Conservation (phyloP, 805 yeast genomes). For the Lachancea kluyveri region DNA sequence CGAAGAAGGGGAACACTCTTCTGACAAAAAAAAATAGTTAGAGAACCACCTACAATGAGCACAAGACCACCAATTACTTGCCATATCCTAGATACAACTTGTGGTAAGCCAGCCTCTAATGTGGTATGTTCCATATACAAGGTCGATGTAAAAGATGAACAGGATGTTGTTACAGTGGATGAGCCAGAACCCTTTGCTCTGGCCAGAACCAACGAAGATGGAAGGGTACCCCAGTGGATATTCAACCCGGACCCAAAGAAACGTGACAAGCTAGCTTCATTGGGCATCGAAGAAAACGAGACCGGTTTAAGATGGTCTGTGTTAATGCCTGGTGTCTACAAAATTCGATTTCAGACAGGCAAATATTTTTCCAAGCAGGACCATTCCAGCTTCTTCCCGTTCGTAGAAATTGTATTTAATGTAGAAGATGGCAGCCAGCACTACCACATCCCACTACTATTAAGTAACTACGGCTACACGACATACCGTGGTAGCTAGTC, state of each 20-base stretch:
- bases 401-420: conserved; percentile 71
- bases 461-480: conserved; percentile 82
- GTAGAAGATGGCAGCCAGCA: conserved; percentile 65
- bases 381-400: conserved; percentile 72
- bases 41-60: conserved; percentile 1
- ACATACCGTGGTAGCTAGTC: conserved; percentile 81
- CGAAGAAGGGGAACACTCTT: not conserved
- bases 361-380: conserved; percentile 44
- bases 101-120: conserved; percentile 75
- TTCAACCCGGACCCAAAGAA: conserved; percentile 33
- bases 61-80: conserved; percentile 63
- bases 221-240: conserved; percentile 69
- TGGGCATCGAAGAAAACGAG: conserved; percentile 29
- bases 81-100: conserved; percentile 79
- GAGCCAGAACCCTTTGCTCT: conserved; percentile 50
- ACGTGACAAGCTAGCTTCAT: conserved; percentile 10
- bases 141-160: conserved; percentile 18
- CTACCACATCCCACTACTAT: conserved; percentile 81
- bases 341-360: conserved; percentile 70
- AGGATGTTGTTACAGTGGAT: conserved; percentile 23
- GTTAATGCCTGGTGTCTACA: conserved; percentile 60
- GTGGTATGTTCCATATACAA: conserved; percentile 60
- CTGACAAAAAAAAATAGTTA: not conserved
- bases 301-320: conserved; percentile 35
- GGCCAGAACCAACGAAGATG: conserved; percentile 72